Conservation (phyloP, 768 basidiomycete genomes). For the Auricularia auricula-judae region DNA sequence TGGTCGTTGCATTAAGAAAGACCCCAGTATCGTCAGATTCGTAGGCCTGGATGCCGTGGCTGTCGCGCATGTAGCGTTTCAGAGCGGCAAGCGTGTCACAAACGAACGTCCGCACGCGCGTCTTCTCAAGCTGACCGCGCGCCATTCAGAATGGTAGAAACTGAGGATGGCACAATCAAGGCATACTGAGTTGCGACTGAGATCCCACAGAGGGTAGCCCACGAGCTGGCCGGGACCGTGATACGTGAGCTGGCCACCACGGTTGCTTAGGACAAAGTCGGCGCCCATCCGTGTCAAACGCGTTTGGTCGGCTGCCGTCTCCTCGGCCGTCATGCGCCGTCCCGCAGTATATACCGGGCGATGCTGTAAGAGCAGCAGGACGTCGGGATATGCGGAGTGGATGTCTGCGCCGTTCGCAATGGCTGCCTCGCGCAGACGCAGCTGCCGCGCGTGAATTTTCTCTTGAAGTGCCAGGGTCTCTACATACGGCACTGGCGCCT, state of each 20-base stretch:
- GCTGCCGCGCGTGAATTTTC: conserved; percentile 54
- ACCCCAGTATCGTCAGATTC: conserved; percentile 83
- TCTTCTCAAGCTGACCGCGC: conserved; percentile 3
- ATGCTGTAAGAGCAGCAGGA: conserved; percentile 79
- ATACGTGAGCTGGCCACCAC: conserved; percentile 92
- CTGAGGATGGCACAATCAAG: background rate
- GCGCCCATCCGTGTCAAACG: conserved; percentile 73
- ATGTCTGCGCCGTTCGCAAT: conserved; percentile 8
- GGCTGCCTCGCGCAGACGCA: conserved; percentile 33
- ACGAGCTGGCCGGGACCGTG: conserved; percentile 97
- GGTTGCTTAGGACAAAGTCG: conserved; percentile 68
- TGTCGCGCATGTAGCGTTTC: conserved; percentile 45
- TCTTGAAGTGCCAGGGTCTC: conserved; percentile 63
- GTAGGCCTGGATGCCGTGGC: conserved; percentile 44
- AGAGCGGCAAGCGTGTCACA: conserved; percentile 69
- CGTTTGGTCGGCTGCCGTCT: conserved; percentile 44
- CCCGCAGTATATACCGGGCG: conserved; percentile 92
- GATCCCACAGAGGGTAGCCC: conserved; percentile 88
- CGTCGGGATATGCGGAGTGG: conserved; percentile 36
- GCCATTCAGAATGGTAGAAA: background rate
- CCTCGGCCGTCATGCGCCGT: conserved; percentile 63
- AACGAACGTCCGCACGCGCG: conserved; percentile 67
- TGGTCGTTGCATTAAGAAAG: conserved; percentile 69
- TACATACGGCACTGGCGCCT: conserved; percentile 65
- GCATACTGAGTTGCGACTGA: conserved; percentile 65